A percentile compares a stretch with the other conserved stretches of the same genome.
These are phyloP conservation scores for Chaetomiaceae sp. DNA, from an alignment of 2,329 filamentous ascomycete genomes.

Conservation along the genomic window DNA sequence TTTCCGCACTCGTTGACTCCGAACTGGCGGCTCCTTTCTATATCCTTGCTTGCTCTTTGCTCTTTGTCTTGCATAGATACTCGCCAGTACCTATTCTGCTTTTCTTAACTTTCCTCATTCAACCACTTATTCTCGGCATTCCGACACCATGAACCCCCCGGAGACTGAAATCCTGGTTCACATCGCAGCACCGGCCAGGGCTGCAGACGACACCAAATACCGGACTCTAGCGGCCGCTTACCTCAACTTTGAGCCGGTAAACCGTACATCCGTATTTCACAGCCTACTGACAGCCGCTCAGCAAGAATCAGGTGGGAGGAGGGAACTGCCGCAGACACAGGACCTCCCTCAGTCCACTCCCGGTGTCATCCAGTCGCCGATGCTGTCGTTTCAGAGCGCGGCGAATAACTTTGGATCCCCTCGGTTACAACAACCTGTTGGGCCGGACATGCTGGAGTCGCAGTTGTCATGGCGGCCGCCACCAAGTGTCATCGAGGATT, in stretches of 20 bases:
- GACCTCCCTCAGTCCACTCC: background rate
- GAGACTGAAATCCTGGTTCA: slow-evolving; percentile 54
- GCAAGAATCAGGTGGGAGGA: background rate
- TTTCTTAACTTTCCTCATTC: background rate
- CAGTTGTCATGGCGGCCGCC: slow-evolving; percentile 40
- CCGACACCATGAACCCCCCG: slow-evolving; percentile 17
- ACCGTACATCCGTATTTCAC: slow-evolving; percentile 9
- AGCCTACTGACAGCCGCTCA: background rate
- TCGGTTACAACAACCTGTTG: slow-evolving; percentile 3
- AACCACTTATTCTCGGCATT: background rate
- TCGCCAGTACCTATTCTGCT: background rate
- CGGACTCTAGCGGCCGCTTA: slow-evolving; percentile 49
- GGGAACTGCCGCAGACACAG: background rate
- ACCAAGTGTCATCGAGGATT: slow-evolving; percentile 52
- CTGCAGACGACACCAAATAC: slow-evolving; percentile 46
- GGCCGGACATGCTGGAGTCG: slow-evolving; percentile 16
- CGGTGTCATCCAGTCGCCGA: slow-evolving; percentile 22
- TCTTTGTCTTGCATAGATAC: background rate
- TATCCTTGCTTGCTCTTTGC: background rate
- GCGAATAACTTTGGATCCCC: slow-evolving; percentile 30
- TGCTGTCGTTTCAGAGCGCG: slow-evolving; percentile 32
- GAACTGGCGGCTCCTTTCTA: no score
- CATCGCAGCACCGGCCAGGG: slow-evolving; percentile 47
- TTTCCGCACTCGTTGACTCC: background rate
- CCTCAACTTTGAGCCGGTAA: slow-evolving; percentile 41